These are phyloP conservation scores for Mucor irregularis DNA, from an alignment of 371 early-diverging fungal species.

Conservation along the genomic window DNA sequence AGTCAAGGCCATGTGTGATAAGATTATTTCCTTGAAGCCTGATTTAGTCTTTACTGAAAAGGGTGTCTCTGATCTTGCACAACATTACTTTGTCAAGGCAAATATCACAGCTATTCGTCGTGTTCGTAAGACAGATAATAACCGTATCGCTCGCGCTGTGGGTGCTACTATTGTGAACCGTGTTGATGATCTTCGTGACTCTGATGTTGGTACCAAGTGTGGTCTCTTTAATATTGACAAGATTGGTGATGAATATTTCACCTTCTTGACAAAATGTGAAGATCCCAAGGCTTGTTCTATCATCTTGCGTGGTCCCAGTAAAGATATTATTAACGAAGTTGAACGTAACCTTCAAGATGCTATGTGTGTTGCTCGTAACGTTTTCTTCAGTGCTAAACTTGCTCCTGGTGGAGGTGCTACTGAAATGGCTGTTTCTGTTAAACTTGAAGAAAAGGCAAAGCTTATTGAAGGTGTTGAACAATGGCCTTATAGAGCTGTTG, in stretches of 20 bases:
- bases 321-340: constrained; percentile 98
- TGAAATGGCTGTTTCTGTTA: constrained; percentile 97
- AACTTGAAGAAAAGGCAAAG: constrained; percentile 89
- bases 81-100: constrained; percentile 96
- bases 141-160: constrained; percentile 97
- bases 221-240: constrained; percentile 97
- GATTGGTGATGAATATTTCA: constrained; percentile 99
- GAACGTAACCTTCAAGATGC: constrained; percentile 99
- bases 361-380: constrained; percentile 98
- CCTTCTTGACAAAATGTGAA: constrained; percentile 93
- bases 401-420: constrained; percentile 99
- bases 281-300: constrained; percentile 99
- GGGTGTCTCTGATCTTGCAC: constrained; percentile 98
- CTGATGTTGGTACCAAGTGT: constrained; percentile 95
- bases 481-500: constrained; percentile 95
- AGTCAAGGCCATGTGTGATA: constrained; percentile 95
- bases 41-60: constrained; percentile 99
- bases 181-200: constrained; percentile 95
- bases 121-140: constrained; percentile 98
- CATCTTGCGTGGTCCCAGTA: constrained; percentile 97
- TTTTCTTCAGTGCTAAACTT: constrained; percentile 91
- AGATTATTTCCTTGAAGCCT: constrained; percentile 96
- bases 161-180: constrained; percentile 98
- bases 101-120: constrained; percentile 99
- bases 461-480: constrained; percentile 90